Conservation (phyloP, 441 rosid genomes). For the Eruca vesicaria region DNA sequence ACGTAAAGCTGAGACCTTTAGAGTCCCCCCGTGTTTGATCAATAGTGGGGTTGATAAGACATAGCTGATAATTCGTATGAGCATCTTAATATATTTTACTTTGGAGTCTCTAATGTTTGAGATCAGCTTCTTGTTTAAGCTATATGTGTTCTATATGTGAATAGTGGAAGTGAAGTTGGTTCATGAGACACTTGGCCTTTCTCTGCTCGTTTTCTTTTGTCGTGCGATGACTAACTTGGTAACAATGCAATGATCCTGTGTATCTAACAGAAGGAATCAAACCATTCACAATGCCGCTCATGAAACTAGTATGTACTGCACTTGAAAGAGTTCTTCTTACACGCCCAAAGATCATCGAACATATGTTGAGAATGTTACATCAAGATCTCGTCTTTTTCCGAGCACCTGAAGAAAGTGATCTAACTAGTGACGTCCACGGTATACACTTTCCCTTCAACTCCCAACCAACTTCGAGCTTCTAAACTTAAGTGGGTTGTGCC, state of each 20-base stretch:
- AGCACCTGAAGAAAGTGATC: conserved; percentile 66
- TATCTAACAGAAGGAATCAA: conserved; percentile 90
- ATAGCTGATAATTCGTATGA: not conserved
- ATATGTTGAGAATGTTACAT: conserved; percentile 65
- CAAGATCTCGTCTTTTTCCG: conserved; percentile 91
- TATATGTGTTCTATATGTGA: no score
- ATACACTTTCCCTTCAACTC: conserved; percentile 3
- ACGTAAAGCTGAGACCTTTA: conserved; percentile 4
- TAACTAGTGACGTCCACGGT: conserved; percentile 68
- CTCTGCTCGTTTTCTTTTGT: not conserved
- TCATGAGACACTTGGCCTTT: no score
- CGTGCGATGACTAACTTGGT: conserved; percentile 1
- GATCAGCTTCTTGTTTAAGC: no score
- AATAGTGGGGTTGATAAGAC: not conserved
- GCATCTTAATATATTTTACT: not conserved
- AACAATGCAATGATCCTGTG: not conserved
- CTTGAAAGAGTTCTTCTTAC: conserved; percentile 90
- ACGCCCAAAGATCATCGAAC: conserved; percentile 58
- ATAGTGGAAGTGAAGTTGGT: no score
- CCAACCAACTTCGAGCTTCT: not conserved
- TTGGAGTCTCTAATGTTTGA: no score
- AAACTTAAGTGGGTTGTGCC: not conserved
- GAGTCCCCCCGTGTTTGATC: not conserved
- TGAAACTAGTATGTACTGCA: conserved; percentile 92
- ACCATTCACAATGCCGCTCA: conserved; percentile 93